A percentile compares a stretch with the other conserved stretches of the same genome.
These are phyloP conservation scores for Hygrophoropsis aurantiaca DNA, from an alignment of 768 basidiomycete genomes.

Conservation along the genomic window DNA sequence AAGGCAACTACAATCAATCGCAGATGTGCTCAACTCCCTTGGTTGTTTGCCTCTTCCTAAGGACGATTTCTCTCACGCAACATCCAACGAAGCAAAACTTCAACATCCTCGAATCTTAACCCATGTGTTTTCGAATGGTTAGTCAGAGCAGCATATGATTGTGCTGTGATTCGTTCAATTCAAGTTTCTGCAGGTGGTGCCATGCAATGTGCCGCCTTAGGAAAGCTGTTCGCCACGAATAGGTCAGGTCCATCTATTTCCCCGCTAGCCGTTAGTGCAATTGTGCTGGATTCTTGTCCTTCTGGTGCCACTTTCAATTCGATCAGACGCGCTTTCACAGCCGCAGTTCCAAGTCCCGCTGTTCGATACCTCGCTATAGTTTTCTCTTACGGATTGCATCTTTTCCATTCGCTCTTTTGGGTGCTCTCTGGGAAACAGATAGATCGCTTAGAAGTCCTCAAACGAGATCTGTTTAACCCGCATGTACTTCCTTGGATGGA, in stretches of 20 bases:
- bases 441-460: slow-evolving; percentile 4
- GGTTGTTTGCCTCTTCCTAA: slow-evolving; percentile 15
- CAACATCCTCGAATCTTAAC: slow-evolving; percentile 21
- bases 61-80: background rate
- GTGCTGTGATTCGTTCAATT: background rate
- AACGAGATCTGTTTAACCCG: slow-evolving; percentile 16
- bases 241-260: slow-evolving; percentile 10
- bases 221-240: slow-evolving; percentile 17
- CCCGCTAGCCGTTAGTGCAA: slow-evolving; percentile 6
- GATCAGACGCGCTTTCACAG: slow-evolving; percentile 20
- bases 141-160: background rate
- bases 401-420: slow-evolving; percentile 8
- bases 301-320: slow-evolving; percentile 9
- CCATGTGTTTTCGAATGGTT: slow-evolving; percentile 31
- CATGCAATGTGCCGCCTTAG: slow-evolving; percentile 17
- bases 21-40: slow-evolving; percentile 21
- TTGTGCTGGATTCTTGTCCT: slow-evolving; percentile 25
- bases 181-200: slow-evolving; percentile 16
- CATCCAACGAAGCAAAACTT: background rate
- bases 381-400: slow-evolving; percentile 14
- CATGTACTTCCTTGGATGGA: slow-evolving; percentile 31
- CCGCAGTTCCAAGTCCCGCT: slow-evolving; percentile 20
- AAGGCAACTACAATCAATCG: slow-evolving; percentile 18
- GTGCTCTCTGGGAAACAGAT: slow-evolving; percentile 17
- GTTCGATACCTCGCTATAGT: slow-evolving; percentile 9